A percentile compares a stretch with the other conserved stretches of the same genome.
phyloP scores from a whole-genome alignment of 305 asterid species.

The Petunia hybrid region DNA sequence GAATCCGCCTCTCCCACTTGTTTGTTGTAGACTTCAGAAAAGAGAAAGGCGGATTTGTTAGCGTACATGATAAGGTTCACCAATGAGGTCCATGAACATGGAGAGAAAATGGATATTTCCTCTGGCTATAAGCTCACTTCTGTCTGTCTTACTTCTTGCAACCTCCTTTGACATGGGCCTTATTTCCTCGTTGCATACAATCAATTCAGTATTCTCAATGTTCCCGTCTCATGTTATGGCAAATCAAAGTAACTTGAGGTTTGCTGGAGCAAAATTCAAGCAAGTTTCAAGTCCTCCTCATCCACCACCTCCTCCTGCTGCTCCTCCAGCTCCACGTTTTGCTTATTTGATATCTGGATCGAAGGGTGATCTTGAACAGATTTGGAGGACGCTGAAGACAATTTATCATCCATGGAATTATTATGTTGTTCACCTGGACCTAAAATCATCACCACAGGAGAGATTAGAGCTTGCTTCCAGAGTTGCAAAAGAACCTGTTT shows the following conservation, averaged over 20 bases:
- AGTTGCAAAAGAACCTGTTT: conserved; percentile 37
- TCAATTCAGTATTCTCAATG: conserved; percentile 62
- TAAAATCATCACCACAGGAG: conserved; percentile 40
- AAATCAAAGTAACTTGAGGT: conserved; percentile 45
- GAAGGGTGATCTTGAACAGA: conserved; percentile 39
- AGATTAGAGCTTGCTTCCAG: conserved; percentile 42
- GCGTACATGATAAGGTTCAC: conserved; percentile 51
- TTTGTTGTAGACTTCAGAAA: conserved; percentile 30
- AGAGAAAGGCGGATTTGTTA: neutral
- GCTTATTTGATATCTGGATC: conserved; percentile 46
- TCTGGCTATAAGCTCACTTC: conserved; percentile 61
- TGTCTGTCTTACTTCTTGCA: conserved; percentile 65
- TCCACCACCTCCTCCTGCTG: conserved; percentile 50
- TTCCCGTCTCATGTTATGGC: conserved; percentile 47
- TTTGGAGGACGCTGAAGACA: conserved; percentile 42
- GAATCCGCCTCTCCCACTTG: conserved; percentile 26
- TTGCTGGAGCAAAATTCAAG: conserved; percentile 50
- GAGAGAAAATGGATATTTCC: conserved; percentile 84
- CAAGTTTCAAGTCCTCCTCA: conserved; percentile 48
- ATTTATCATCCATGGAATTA: conserved; percentile 47
- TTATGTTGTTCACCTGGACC: conserved; percentile 44
- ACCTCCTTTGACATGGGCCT: conserved; percentile 73
- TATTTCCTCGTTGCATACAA: conserved; percentile 62
- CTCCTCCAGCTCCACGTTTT: conserved; percentile 42
- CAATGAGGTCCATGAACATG: conserved; percentile 57